A percentile compares a stretch with the other conserved stretches of the same genome.
Conservation (phyloP, 2,329 filamentous ascomycete species). For the Pezicula carpinea region DNA sequence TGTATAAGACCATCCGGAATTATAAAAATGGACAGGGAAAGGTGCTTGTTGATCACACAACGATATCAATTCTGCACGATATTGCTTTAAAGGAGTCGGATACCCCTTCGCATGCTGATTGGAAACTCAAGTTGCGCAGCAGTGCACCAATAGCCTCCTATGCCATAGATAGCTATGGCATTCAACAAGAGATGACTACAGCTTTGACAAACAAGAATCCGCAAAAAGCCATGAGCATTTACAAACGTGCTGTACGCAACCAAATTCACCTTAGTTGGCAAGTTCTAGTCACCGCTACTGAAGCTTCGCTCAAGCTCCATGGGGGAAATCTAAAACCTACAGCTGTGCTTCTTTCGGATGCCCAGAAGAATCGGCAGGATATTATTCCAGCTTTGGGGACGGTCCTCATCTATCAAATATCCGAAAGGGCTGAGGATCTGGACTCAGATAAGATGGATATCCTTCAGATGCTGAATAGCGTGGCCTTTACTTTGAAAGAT, state of each 20-base stretch:
- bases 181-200: conserved; percentile 16
- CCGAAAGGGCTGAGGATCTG: conserved; percentile 2
- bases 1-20: conserved; percentile 15
- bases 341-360: conserved; percentile 18
- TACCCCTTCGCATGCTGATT: conserved; percentile 5
- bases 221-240: conserved; percentile 19
- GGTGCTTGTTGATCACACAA: conserved; percentile 12
- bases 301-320: conserved; percentile 18
- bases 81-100: conserved; percentile 11
- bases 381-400: conserved; percentile 14
- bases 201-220: conserved; percentile 14
- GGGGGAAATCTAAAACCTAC: conserved; percentile 9
- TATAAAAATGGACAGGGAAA: not conserved
- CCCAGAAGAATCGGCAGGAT: conserved; percentile 13
- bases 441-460: not conserved
- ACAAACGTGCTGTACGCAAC: conserved; percentile 14
- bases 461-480: not conserved
- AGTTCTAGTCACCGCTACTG: conserved; percentile 20
- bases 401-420: conserved; percentile 22
- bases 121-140: not conserved
- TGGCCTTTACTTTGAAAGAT: conserved; percentile 10
- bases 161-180: conserved; percentile 2
- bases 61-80: conserved; percentile 16
- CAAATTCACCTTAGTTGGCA: conserved; percentile 8
- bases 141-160: not conserved